Conservation (phyloP, 495 filamentous ascomycete genomes). For the Aspergillus sclerotiicarbonarius region DNA sequence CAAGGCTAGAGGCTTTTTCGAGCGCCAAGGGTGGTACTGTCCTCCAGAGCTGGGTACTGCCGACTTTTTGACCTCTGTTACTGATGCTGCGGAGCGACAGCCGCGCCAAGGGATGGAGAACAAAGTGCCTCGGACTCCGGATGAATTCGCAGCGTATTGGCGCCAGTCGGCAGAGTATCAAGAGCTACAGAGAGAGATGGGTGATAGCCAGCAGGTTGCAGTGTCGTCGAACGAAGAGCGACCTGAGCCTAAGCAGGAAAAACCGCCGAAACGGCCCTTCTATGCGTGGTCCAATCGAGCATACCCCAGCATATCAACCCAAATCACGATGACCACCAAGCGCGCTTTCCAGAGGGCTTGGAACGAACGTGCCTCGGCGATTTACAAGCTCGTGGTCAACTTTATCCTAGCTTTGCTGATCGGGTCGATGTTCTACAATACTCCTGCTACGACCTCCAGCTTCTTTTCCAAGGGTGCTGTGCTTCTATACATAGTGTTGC, state of each 20-base stretch:
- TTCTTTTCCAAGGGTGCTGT: constrained; percentile 75
- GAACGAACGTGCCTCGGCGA: constrained; percentile 66
- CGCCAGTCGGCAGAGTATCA: background rate
- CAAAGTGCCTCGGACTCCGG: constrained; percentile 1
- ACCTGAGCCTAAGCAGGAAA: constrained; percentile 24
- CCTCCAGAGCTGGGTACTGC: background rate
- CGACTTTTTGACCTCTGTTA: constrained; percentile 7
- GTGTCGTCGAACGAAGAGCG: background rate
- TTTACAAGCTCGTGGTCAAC: constrained; percentile 68
- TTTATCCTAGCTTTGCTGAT: constrained; percentile 74
- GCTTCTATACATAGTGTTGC: constrained; percentile 81
- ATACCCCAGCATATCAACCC: constrained; percentile 41
- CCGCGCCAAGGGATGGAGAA: background rate
- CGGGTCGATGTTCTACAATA: constrained; percentile 77
- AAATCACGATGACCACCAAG: constrained; percentile 42
- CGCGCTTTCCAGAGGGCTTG: constrained; percentile 53
- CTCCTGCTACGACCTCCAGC: constrained; percentile 53
- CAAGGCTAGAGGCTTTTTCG: background rate
- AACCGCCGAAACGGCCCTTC: constrained; percentile 28
- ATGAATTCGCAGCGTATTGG: constrained; percentile 8
- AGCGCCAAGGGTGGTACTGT: constrained; percentile 4
- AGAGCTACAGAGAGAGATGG: constrained; percentile 5
- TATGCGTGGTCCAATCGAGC: constrained; percentile 33
- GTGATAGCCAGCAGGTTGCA: background rate
- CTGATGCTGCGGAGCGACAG: background rate